phyloP scores from a whole-genome alignment of 192 early-diverging fungal species.

The Mortierella antarctica region DNA sequence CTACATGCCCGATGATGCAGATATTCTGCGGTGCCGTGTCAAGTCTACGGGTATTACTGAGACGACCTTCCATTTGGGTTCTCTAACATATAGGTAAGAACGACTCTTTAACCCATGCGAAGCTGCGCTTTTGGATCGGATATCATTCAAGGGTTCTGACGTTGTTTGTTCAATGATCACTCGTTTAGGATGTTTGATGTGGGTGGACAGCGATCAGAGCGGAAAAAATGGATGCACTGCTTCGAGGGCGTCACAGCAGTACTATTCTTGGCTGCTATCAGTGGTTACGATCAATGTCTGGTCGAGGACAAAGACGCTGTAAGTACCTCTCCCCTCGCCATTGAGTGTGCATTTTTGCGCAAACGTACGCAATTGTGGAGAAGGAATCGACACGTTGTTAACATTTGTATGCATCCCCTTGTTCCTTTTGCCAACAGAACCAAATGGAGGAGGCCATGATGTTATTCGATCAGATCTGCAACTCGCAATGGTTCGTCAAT shows the following conservation, averaged over 20 bases:
- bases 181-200: conserved; percentile 69
- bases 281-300: conserved; percentile 69
- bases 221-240: conserved; percentile 66
- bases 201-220: conserved; percentile 66
- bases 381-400: background rate
- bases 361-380: background rate
- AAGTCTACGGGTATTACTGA: conserved; percentile 76
- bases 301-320: conserved; percentile 60
- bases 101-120: background rate
- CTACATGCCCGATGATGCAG: conserved; percentile 68
- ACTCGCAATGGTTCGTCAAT: conserved; percentile 68
- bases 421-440: conserved; percentile 59
- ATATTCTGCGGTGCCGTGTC: conserved; percentile 68
- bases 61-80: conserved; percentile 64
- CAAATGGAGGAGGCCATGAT: conserved; percentile 72
- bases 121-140: no score
- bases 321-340: conserved; percentile 13
- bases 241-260: conserved; percentile 69
- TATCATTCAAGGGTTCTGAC: no score
- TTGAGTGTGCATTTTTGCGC: background rate
- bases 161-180: background rate
- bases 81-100: conserved; percentile 59
- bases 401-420: background rate
- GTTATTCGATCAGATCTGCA: conserved; percentile 70
- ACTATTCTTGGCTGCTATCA: conserved; percentile 70